phyloP scores from a whole-genome alignment of 2,329 filamentous ascomycete genomes.

The Plenodomus tracheiphilus region DNA sequence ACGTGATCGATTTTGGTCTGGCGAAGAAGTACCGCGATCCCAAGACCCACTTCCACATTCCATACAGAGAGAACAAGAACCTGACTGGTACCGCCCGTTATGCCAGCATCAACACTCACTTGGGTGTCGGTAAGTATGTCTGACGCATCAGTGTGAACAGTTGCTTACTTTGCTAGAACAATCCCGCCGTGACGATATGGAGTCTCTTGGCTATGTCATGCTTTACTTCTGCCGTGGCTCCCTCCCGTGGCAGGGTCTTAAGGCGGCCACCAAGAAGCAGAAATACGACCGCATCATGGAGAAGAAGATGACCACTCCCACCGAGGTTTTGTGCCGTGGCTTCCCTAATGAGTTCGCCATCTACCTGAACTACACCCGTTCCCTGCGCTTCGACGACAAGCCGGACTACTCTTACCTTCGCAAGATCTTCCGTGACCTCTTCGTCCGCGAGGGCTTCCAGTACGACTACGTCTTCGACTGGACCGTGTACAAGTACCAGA shows the following conservation, averaged over 20 bases:
- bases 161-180: conserved; percentile 65
- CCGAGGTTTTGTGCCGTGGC: conserved; percentile 96
- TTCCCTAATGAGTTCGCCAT: conserved; percentile 99
- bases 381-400: conserved; percentile 98
- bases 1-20: conserved; percentile 97
- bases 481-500: conserved; percentile 99
- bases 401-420: conserved; percentile 99
- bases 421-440: conserved; percentile 99
- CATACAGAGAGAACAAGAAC: conserved; percentile 99
- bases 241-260: conserved; percentile 96
- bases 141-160: not conserved
- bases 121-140: conserved; percentile 78
- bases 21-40: conserved; percentile 99
- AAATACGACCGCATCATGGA: conserved; percentile 99
- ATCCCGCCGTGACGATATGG: conserved; percentile 99
- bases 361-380: conserved; percentile 98
- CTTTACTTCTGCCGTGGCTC: conserved; percentile 99
- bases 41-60: conserved; percentile 99
- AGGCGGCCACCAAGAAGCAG: conserved; percentile 99
- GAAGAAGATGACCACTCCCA: conserved; percentile 99
- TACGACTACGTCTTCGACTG: conserved; percentile 99
- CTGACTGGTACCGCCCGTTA: conserved; percentile 98
- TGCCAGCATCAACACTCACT: conserved; percentile 97
- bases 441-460: conserved; percentile 98
- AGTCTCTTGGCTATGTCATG: conserved; percentile 98